Base-by-base conservation (phyloP, 2,329 filamentous ascomycete genomes). In the Botryotinia globosa region DNA sequence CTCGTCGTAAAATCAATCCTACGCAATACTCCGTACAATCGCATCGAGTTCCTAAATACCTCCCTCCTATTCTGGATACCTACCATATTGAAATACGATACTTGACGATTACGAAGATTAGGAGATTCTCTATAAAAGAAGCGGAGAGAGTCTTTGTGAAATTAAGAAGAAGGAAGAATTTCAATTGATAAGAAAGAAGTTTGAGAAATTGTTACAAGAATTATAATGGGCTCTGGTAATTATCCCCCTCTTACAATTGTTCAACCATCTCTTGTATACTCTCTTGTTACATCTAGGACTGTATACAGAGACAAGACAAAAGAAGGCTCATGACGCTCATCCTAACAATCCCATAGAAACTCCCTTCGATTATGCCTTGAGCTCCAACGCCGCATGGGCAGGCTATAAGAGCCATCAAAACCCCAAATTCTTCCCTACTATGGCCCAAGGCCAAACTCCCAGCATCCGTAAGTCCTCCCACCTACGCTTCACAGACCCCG, bases 381-480 rank as follows among this genome's bases (percentile, higher is more conserved):
- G 87, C 82, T 88, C 87, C 77, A 94, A 94, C 84, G 87, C 88
- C 76, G 85, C 89, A 76, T 94, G 91, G 90, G 90, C 90, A 54
- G 84, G 86, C 73, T 88, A 90, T 77, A 90, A 89, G 76, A 82
- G 86, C 67, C 85, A 89, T 75, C 85, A 89, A 78, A 89, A 94
- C 76, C 91, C 92, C 2, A 85, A 88, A 25, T 90, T 93, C 83
- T 94, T 95, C 83, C 84, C 87, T 64, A 88, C 86, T 73, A 85
- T 93, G 68, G 88, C 90, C 42, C 84, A 85, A 74, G 91, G 91
- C 75, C 92, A 95, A 81, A 82, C 86, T 2, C 90, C 90, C 16
- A 83, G 86, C 74, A 89, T 91, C 75, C 86, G 86, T 88, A 81
- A 79, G 85, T 83, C 62, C 59, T 37, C 61, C n/a, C 37, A 29